Evolutionary conservation across 495 filamentous ascomycete species (phyloP).

Genomic region (Sabuloglossum arenarium): DNA sequence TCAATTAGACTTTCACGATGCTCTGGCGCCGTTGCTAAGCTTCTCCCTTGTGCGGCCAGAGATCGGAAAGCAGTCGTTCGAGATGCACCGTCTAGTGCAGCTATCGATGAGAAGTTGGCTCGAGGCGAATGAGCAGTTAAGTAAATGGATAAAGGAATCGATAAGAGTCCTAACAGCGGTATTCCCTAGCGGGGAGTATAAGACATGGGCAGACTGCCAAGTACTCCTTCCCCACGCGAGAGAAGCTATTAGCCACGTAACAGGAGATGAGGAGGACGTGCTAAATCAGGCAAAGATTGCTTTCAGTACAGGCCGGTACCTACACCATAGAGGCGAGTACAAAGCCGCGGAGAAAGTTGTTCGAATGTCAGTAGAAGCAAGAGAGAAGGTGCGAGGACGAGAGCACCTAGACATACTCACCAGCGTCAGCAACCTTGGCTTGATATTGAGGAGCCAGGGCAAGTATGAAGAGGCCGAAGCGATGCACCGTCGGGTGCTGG

Average conservation of each 20-base stretch:
- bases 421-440: slow-evolving; percentile 3
- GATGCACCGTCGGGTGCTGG: slow-evolving; percentile 3
- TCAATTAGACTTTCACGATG: slow-evolving; percentile 15
- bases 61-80: slow-evolving; percentile 10
- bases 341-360: neutral
- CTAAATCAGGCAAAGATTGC: slow-evolving; percentile 2
- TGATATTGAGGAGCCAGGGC: neutral
- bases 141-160: slow-evolving; percentile 15
- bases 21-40: slow-evolving; percentile 20
- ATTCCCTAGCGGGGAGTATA: slow-evolving; percentile 17
- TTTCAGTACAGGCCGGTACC: neutral
- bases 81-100: slow-evolving; percentile 26
- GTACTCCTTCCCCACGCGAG: slow-evolving; percentile 20
- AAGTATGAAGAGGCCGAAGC: slow-evolving; percentile 6
- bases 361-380: neutral
- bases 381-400: neutral
- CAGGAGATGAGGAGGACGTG: neutral
- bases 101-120: slow-evolving; percentile 24
- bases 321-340: neutral
- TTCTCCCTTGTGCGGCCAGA: slow-evolving; percentile 20
- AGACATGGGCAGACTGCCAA: slow-evolving; percentile 19
- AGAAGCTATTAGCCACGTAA: slow-evolving; percentile 9
- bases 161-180: slow-evolving; percentile 13
- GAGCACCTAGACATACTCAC: neutral
- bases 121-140: slow-evolving; percentile 8